Percentiles rank a stretch among this genome's conserved stretches.
Evolutionary conservation across 1,284 basidiomycete species (phyloP).

Genomic region (Coniferiporia weirii): DNA sequence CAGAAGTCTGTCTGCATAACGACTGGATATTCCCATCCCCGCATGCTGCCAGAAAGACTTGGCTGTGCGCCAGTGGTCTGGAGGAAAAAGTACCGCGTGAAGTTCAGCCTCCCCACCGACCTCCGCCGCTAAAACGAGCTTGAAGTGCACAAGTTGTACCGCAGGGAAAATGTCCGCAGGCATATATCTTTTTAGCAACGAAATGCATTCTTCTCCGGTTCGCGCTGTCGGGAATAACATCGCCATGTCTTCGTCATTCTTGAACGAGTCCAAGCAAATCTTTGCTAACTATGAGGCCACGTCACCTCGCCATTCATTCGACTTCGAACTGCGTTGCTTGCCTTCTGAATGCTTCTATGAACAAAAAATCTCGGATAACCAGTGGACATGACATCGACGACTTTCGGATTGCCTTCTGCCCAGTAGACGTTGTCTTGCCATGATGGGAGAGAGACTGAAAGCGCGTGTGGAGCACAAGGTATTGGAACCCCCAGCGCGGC

Average conservation of each 20-base stretch:
- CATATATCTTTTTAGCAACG: too few species aligned
- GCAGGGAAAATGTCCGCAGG: too few species aligned
- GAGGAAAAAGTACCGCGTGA: slow-evolving; percentile 79
- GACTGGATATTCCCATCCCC: slow-evolving; percentile 85
- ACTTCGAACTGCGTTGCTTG: slow-evolving; percentile 33
- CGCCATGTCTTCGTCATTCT: slow-evolving; percentile 31
- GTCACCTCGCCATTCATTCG: background rate
- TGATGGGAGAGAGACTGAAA: slow-evolving; percentile 91
- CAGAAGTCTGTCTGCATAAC: slow-evolving; percentile 81
- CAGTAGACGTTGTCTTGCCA: slow-evolving; percentile 95
- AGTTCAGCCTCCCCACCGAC: slow-evolving; percentile 45
- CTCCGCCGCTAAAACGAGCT: slow-evolving; percentile 47
- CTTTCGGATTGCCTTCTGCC: slow-evolving; percentile 85
- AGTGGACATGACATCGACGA: slow-evolving; percentile 78
- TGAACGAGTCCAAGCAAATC: slow-evolving; percentile 52
- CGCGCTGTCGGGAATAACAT: too few species aligned
- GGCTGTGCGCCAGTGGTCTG: slow-evolving; percentile 47
- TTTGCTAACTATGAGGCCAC: slow-evolving; percentile 55
- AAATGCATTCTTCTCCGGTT: too few species aligned
- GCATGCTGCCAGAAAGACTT: slow-evolving; percentile 98
- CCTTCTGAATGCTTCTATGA: slow-evolving; percentile 84
- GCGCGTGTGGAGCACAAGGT: slow-evolving; percentile 78
- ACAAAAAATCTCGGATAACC: slow-evolving; percentile 98
- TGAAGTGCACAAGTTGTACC: too few species aligned
- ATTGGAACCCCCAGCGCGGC: too few species aligned